These are phyloP conservation scores for Wallemia ichthyophaga DNA, from an alignment of 1,284 basidiomycete species.

Conservation along the genomic window DNA sequence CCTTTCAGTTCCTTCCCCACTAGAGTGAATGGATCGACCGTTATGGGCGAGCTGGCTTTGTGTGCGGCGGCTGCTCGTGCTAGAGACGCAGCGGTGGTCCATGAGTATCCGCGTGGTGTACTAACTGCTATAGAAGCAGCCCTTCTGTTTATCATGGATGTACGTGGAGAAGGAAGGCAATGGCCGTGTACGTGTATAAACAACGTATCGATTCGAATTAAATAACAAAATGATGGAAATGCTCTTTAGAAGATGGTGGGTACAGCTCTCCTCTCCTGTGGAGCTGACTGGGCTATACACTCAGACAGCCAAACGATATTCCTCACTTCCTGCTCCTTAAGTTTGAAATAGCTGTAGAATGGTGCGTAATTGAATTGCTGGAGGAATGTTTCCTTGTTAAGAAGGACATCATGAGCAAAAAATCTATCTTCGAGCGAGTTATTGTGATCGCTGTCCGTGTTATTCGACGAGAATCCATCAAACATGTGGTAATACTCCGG, in stretches of 20 bases:
- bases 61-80: not conserved
- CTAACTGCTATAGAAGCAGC: not conserved
- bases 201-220: no score
- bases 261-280: not conserved
- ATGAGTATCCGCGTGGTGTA: not conserved
- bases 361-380: constrained; percentile 83
- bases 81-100: not conserved
- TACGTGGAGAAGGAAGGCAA: no score
- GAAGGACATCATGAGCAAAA: constrained; percentile 71
- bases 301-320: constrained; percentile 94
- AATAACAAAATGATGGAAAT: no score
- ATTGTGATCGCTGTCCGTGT: constrained; percentile 20
- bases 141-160: not conserved
- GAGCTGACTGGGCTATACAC: constrained; percentile 9
- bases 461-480: constrained; percentile 15
- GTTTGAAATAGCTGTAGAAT: constrained; percentile 78
- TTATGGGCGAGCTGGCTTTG: constrained; percentile 1
- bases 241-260: not conserved
- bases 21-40: constrained; percentile 30
- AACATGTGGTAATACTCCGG: constrained; percentile 79
- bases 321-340: constrained; percentile 97
- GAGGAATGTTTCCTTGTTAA: constrained; percentile 76
- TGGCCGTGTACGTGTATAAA: no score
- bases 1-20: constrained; percentile 42
- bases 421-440: constrained; percentile 67